Base-by-base conservation (phyloP, 2,329 filamentous ascomycete species). In the Dothideomycetes sp. region DNA sequence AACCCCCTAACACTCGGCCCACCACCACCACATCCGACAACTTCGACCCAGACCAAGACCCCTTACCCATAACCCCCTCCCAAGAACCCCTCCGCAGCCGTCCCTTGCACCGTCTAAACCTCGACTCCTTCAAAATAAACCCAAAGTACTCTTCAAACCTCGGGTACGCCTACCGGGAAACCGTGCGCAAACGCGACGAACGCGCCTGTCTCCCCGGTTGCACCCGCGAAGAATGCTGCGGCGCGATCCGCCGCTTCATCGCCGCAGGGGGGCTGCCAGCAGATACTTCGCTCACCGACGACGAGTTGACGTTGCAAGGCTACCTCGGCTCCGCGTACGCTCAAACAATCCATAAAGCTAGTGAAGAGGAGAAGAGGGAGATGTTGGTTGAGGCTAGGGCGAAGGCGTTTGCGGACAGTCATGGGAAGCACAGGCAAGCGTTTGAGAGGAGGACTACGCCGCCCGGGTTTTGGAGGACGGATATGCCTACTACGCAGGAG, bases 401-500 rank as follows among this genome's bases (percentile, higher is more conserved):
- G 0, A 74, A 77, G 54, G 69, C 80, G 34, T 65, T 93, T 47
- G 82, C 88, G 1, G 80, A 88, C 53, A 73, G 75, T 46, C 78
- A 76, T 57, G 87, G 87, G 5, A 85, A 73, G 56, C 88, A 95
- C 61, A 73, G 82, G 42, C 75, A 89, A 51, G 71, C 78, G 19
- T 87, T 82, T 59, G 74, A 80, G 45, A 74, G 86, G 36, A 71
- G 75, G 47, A 69, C 66, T 31, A 85, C 82, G 8, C 88, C 91
- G 10, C 85, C 86, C 2, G 88, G 87, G 0, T 96, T 85, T 57
- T 98, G 91, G 91, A 73, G 84, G 40, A 74, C 82, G 2, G 89
- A 94, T 51, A 94, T 98, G 57, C 88, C 89, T 1, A 78, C 68
- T 18, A 95, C 91, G 1, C 91, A 96, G 58, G 84, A 95, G 60